Base-by-base conservation (phyloP, 2,329 filamentous ascomycete species). In the Neopestalotiopsis sp. region DNA sequence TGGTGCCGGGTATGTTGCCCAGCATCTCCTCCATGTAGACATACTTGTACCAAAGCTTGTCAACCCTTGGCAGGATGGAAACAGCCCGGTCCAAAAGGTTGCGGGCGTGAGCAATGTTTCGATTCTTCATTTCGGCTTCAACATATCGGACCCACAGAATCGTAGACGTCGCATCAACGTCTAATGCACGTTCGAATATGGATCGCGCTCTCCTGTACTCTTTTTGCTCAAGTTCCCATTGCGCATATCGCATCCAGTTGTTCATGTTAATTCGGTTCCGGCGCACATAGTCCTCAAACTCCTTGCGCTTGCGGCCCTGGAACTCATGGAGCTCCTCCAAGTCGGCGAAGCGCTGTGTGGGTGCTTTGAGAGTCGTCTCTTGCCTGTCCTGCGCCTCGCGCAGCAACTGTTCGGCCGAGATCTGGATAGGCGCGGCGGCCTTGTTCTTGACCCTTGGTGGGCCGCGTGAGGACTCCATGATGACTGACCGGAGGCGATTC, bases 11-110 rank as follows among this genome's bases (percentile, higher is more conserved):
- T 63, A 99, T 91, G 76, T 99, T 98, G 6, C 94, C 94, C 67
- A 99, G 87, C 82, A 95, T 98, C 87, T 99, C 96, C 84, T 98
- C 95, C 92, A 97, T 97, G 80, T 97, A 97, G 32, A 97, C 94
- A 85, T 98, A 99, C 80, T 98, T 98, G 85, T 97, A 99, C 96
- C 96, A 99, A 42, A 99, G 84, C 86, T 98, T 98, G 79, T 98
- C 94, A 56, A 98, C 89, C 68, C 96, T 87, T 5, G 96, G 96
- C 53, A 98, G 85, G 68, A 97, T 93, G 0, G 94, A 94, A 66
- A 98, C 94, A n/a, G 96, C 95, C 67, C 96, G 91, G 79, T 99
- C 96, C 66, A 99, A 89, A 65, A 99, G 82, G 79, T 99, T 99
- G 69, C 96, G 88, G 42, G 96, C 95, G 86, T 98, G 95, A 79